Conservation (phyloP, 768 basidiomycete genomes). For the Jaapia argillacea region DNA sequence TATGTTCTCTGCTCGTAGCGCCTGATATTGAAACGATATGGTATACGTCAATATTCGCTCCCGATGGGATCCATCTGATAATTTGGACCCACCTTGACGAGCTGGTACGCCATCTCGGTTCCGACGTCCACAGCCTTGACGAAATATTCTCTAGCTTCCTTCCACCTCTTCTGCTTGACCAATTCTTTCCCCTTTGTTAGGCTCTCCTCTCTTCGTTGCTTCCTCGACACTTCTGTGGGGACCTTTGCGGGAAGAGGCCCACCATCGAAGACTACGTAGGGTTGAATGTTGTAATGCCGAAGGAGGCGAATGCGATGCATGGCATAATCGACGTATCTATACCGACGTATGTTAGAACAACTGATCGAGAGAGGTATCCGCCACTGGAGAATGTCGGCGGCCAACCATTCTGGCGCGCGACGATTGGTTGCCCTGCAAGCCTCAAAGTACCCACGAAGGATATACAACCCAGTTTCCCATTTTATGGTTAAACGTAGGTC, state of each 20-base stretch:
- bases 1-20: slow-evolving; percentile 71
- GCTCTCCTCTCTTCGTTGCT: slow-evolving; percentile 65
- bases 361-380: no score
- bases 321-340: slow-evolving; percentile 91
- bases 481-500: no score
- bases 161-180: slow-evolving; percentile 65
- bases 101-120: slow-evolving; percentile 93
- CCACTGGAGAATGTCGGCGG: no score
- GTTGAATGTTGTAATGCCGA: slow-evolving; percentile 73
- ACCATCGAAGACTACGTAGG: slow-evolving; percentile 94
- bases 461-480: no score
- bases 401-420: no score
- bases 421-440: no score
- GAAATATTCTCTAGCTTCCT: slow-evolving; percentile 80
- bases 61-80: background rate
- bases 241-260: slow-evolving; percentile 92
- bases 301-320: slow-evolving; percentile 89
- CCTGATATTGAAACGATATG: slow-evolving; percentile 35
- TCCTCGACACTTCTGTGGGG: slow-evolving; percentile 77
- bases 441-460: no score
- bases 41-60: slow-evolving; percentile 4
- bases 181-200: slow-evolving; percentile 65
- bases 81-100: slow-evolving; percentile 83
- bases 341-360: background rate
- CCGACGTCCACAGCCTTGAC: slow-evolving; percentile 92